Evolutionary conservation across 805 yeast genomes (phyloP), one percentile per base, ranked within the genome.

Genomic region (Wickerhamiella australiensis): DNA sequence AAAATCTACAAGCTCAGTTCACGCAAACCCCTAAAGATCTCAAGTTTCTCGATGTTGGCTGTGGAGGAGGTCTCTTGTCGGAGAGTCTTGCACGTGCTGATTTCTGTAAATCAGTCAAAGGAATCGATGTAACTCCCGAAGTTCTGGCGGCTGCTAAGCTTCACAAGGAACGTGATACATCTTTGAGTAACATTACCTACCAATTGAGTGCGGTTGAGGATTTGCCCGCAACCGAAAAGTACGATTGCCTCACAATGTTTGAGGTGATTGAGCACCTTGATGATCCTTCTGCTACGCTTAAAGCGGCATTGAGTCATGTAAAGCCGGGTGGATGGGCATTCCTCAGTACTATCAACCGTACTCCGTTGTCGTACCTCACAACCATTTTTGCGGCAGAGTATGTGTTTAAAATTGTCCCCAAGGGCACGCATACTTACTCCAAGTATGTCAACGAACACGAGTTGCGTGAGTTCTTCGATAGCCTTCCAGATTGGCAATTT

Each of bases 231-330:
- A 59, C 63, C 9, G 77, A 72, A 13, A 67, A 66, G 44, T 90
- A 67, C 64, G 95, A 92, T 61, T 64, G 88, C 2, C 79, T 92
- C 3, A 85, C 96, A 1, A 76, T 88, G 77, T 85, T 90, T 73
- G 99, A 92, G 64, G 80, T 92, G 77, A 70, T 92, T 33, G 99
- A 92, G 64, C 99, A 92, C 62, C 96, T 92, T 2, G 85, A 84
- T 51, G 74, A 77, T 52, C 98, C 99, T 0, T 67, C 85, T 0
- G 77, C 74, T 48, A 82, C 88, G 13, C 65, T 92, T 50, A 64
- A 70, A n/a, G 75, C 74, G 45, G 94, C 94, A 0, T 69, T 87
- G 61, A 59, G 68, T 33, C 77, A 78, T 52, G 79, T 90, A 33
- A 76, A 77, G 50, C 82, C 80, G 0, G 90, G 88, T 7, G 97